These are phyloP conservation scores for Pseudogymnoascus sp. DNA, from an alignment of 2,329 filamentous ascomycete genomes.

Conservation along the genomic window DNA sequence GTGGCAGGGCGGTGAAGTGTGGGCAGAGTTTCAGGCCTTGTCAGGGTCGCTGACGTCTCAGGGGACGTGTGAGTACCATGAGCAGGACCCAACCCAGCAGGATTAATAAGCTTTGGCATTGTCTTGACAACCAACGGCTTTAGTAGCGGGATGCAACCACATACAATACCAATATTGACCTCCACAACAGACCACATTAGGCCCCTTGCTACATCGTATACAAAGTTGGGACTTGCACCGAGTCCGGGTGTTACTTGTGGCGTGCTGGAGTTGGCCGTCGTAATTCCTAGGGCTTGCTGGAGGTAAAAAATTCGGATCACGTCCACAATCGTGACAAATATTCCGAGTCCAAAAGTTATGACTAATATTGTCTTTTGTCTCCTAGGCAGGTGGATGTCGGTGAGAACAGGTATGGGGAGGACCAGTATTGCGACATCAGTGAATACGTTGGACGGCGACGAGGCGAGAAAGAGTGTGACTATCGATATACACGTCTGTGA, in stretches of 20 bases:
- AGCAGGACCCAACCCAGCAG: neutral
- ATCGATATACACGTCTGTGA: constrained; percentile 30
- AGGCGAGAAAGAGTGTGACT: constrained; percentile 58
- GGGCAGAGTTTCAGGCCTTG: neutral
- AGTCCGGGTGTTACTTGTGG: neutral
- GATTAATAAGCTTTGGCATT: constrained; percentile 16
- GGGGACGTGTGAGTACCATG: neutral
- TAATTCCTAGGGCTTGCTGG: constrained; percentile 41
- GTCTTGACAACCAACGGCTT: constrained; percentile 64
- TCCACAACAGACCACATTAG: constrained; percentile 91
- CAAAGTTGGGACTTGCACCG: constrained; percentile 35
- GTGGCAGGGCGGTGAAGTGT: neutral
- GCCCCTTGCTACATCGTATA: constrained; percentile 70
- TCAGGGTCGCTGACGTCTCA: neutral
- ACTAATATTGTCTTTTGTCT: constrained; percentile 83
- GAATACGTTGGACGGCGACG: constrained; percentile 80
- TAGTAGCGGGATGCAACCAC: constrained; percentile 77
- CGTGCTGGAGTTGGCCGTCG: neutral
- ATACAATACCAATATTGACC: constrained; percentile 79
- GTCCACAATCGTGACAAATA: constrained; percentile 79
- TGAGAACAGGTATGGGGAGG: constrained; percentile 77
- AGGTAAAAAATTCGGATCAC: constrained; percentile 83
- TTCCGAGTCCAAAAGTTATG: constrained; percentile 73
- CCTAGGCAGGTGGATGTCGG: constrained; percentile 69
- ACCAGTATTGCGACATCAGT: constrained; percentile 81